phyloP scores from a whole-genome alignment of 306 rosid genomes.

The Quillaja saponaria region DNA sequence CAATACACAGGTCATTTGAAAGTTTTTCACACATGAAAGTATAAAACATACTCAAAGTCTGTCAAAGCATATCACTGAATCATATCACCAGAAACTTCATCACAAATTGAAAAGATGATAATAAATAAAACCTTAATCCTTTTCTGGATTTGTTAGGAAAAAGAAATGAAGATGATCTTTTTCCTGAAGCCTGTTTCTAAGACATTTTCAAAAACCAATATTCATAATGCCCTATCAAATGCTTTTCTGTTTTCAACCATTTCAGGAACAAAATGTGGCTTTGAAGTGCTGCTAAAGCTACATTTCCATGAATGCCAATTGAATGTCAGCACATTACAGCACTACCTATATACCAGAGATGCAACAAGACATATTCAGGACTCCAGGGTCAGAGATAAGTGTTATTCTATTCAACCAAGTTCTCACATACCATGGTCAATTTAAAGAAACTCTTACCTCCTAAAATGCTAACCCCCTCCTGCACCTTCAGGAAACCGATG shows the following conservation, averaged over 20 bases:
- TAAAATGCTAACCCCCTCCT: conserved; percentile 75
- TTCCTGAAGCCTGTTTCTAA: conserved; percentile 9
- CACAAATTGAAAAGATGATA: conserved; percentile 19
- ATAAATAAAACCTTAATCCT: conserved; percentile 5
- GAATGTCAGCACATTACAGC: conserved; percentile 3
- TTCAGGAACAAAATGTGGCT: neutral
- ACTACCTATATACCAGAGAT: conserved; percentile 12
- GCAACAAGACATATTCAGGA: conserved; percentile 21
- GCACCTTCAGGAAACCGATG: conserved; percentile 76
- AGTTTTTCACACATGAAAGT: too few species aligned
- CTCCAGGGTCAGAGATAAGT: too few species aligned
- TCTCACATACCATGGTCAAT: neutral
- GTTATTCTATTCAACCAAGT: neutral
- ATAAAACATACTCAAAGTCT: too few species aligned
- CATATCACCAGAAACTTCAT: neutral
- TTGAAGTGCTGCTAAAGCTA: neutral
- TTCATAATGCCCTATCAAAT: neutral
- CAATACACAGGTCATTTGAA: too few species aligned
- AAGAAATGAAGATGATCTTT: neutral
- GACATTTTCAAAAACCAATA: neutral
- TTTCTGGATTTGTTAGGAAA: neutral
- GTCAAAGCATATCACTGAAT: neutral
- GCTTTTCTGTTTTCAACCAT: conserved; percentile 14
- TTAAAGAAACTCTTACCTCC: conserved; percentile 64
- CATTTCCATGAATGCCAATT: neutral